These are phyloP conservation scores for Monilinia fructicola DNA, from an alignment of 2,329 filamentous ascomycete genomes.

Conservation along the genomic window DNA sequence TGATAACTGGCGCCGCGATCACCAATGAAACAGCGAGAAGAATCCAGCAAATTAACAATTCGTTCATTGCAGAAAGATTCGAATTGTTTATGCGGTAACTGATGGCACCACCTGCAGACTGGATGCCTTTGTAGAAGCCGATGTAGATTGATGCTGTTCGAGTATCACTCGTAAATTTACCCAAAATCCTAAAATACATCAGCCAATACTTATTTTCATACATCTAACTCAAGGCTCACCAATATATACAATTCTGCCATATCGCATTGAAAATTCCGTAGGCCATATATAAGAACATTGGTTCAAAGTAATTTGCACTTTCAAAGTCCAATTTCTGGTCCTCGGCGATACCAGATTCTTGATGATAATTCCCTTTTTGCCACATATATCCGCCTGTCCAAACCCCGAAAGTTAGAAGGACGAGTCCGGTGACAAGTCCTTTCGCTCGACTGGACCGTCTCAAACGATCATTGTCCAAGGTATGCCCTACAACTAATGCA, in stretches of 20 bases:
- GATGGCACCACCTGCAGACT: conserved; percentile 78
- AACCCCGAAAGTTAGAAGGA: conserved; percentile 69
- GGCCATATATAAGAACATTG: conserved; percentile 87
- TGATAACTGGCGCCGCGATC: conserved; percentile 73
- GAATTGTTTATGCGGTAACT: conserved; percentile 66
- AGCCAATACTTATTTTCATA: conserved; percentile 15
- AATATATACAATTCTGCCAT: conserved; percentile 88
- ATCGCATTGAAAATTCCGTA: conserved; percentile 84
- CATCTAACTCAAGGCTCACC: conserved; percentile 49
- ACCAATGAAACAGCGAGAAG: conserved; percentile 69
- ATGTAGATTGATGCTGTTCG: conserved; percentile 87
- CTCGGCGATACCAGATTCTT: conserved; percentile 38
- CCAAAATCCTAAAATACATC: conserved; percentile 67
- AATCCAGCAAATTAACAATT: conserved; percentile 74
- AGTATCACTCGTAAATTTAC: conserved; percentile 81
- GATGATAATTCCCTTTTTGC: conserved; percentile 58
- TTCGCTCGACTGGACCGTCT: conserved; percentile 67
- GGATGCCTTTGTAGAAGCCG: conserved; percentile 83
- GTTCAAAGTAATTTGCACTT: conserved; percentile 64
- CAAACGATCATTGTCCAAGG: conserved; percentile 60
- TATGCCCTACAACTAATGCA: conserved; percentile 67
- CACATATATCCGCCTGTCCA: conserved; percentile 82
- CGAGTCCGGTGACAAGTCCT: conserved; percentile 40
- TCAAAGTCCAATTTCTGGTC: conserved; percentile 58
- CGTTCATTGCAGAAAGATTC: conserved; percentile 62